Evolutionary conservation across 352 stramenopile species (phyloP).

Genomic region (Globisporangium solare): DNA sequence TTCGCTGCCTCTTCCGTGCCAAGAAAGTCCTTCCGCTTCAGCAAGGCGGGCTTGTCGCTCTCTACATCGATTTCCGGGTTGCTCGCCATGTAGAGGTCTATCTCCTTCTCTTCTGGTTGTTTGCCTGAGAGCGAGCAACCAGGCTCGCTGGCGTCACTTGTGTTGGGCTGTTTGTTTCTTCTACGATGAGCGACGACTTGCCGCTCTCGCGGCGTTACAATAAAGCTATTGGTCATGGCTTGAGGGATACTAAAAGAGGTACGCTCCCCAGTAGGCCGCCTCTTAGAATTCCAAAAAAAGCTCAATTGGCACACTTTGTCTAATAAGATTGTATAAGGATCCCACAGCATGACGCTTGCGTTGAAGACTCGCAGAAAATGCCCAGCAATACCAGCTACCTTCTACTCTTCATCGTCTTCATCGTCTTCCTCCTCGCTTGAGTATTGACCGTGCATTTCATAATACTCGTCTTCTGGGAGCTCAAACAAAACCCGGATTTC

Average conservation of each 20-base stretch:
- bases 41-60: constrained; percentile 26
- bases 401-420: constrained; percentile 41
- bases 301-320: too few species aligned
- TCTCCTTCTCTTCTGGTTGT: too few species aligned
- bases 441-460: constrained; percentile 70
- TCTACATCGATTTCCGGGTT: constrained; percentile 32
- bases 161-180: too few species aligned
- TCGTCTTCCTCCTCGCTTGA: constrained; percentile 75
- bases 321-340: neutral
- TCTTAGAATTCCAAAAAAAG: too few species aligned
- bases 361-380: neutral
- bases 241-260: too few species aligned
- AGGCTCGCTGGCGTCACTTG: too few species aligned
- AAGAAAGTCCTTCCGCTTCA: constrained; percentile 83
- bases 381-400: neutral
- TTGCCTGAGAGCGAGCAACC: too few species aligned
- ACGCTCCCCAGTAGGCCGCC: too few species aligned
- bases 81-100: constrained; percentile 22
- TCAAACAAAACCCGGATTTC: constrained; percentile 72
- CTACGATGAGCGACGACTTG: too few species aligned
- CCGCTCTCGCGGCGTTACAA: too few species aligned
- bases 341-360: neutral
- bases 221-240: too few species aligned
- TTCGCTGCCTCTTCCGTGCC: constrained; percentile 57
- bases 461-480: constrained; percentile 63